Conservation (phyloP, 345 rosid species). For the Lagerstroemia speciosa region DNA sequence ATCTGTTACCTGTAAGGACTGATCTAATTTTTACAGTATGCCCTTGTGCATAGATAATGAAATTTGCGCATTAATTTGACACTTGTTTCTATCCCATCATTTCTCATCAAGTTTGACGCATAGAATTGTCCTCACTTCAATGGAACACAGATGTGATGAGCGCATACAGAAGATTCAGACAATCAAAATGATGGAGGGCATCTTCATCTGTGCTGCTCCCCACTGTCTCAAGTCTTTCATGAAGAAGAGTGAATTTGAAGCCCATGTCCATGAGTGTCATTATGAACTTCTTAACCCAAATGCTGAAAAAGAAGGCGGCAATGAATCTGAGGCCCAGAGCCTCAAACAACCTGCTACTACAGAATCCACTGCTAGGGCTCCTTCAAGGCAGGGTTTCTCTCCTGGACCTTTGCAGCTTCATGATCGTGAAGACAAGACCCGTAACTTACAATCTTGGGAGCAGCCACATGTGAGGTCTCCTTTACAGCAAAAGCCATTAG, state of each 20-base stretch:
- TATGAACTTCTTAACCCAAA: constrained; percentile 53
- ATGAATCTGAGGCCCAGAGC: constrained; percentile 65
- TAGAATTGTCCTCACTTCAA: background rate
- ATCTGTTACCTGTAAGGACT: constrained; percentile 81
- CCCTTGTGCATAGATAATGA: background rate
- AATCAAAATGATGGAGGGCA: constrained; percentile 94
- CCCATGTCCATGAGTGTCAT: constrained; percentile 65
- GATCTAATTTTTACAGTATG: background rate
- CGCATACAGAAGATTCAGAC: constrained; percentile 94
- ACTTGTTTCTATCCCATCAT: background rate
- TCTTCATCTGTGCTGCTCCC: constrained; percentile 97
- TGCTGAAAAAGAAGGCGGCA: constrained; percentile 60
- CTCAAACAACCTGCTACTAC: constrained; percentile 58
- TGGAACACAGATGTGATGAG: constrained; percentile 68
- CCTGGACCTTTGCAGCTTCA: constrained; percentile 51
- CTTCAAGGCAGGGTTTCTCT: constrained; percentile 39
- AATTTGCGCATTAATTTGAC: background rate
- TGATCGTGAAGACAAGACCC: constrained; percentile 50
- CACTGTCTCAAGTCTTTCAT: constrained; percentile 90
- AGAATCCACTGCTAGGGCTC: constrained; percentile 60
- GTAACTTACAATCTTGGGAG: constrained; percentile 42
- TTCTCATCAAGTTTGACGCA: background rate
- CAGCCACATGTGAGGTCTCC: constrained; percentile 47
- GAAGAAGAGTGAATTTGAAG: constrained; percentile 70
- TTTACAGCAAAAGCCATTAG: constrained; percentile 35